These are phyloP conservation scores for Byssoonygena ceratinophila DNA, from an alignment of 2,329 filamentous ascomycete genomes.

Conservation along the genomic window DNA sequence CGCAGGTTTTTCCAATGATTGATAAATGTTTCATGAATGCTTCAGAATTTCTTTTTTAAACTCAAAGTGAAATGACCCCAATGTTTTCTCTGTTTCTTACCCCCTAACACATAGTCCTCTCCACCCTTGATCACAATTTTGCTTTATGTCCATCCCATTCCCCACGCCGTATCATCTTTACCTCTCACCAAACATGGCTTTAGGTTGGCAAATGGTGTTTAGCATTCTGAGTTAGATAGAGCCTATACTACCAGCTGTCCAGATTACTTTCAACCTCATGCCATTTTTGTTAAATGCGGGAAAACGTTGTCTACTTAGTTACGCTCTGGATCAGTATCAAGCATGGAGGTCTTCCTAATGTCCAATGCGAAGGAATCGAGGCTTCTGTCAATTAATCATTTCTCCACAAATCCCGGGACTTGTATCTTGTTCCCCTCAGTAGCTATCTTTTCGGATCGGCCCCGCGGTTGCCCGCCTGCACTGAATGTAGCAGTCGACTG, in stretches of 20 bases:
- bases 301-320: not conserved
- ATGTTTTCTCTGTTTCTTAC: not conserved
- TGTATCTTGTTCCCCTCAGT: no score
- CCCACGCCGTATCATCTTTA: not conserved
- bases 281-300: not conserved
- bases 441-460: no score
- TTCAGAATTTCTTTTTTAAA: not conserved
- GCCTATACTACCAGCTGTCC: not conserved
- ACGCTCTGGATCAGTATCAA: not conserved
- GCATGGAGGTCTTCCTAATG: no score
- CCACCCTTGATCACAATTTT: not conserved
- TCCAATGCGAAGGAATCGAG: no score
- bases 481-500: no score
- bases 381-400: no score
- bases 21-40: not conserved
- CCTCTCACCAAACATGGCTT: not conserved
- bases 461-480: no score
- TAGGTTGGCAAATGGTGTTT: not conserved
- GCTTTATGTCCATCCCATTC: not conserved
- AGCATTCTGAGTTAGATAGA: constrained; percentile 4
- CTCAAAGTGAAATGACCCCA: not conserved
- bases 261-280: not conserved
- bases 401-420: no score
- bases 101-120: not conserved
- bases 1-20: constrained; percentile 63